These are phyloP conservation scores for Hibiscus trionum DNA, from an alignment of 345 rosid species.

Conservation along the genomic window DNA sequence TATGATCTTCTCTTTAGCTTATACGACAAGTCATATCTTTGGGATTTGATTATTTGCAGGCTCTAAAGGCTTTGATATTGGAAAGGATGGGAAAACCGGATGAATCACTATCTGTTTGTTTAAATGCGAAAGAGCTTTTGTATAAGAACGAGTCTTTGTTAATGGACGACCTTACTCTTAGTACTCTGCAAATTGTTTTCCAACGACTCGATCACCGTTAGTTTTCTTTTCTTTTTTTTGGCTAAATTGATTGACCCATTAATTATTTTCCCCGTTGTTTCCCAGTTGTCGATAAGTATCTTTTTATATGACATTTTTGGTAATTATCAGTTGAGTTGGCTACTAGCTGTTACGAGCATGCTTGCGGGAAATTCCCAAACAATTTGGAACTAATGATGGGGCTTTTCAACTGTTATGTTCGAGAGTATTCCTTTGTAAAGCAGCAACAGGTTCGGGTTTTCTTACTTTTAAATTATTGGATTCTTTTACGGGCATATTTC, in stretches of 20 bases:
- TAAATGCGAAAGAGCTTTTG: slow-evolving; percentile 67
- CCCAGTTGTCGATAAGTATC: background rate
- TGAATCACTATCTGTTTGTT: slow-evolving; percentile 60
- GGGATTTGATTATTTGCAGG: slow-evolving; percentile 27
- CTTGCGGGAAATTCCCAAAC: slow-evolving; percentile 66
- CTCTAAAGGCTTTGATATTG: slow-evolving; percentile 71
- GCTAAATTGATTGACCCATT: background rate
- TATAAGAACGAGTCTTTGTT: slow-evolving; percentile 57
- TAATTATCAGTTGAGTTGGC: slow-evolving; percentile 76
- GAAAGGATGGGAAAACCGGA: slow-evolving; percentile 88
- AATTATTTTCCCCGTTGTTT: background rate
- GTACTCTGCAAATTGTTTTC: slow-evolving; percentile 84
- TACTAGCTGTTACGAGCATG: slow-evolving; percentile 83
- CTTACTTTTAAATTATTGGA: background rate
- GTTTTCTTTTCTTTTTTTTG: slow-evolving; percentile 19
- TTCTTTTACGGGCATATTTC: background rate
- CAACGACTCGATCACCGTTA: slow-evolving; percentile 90
- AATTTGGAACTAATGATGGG: slow-evolving; percentile 94
- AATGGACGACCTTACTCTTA: slow-evolving; percentile 97
- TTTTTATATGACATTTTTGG: background rate
- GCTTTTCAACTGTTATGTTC: slow-evolving; percentile 92
- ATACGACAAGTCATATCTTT: background rate
- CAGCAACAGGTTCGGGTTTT: slow-evolving; percentile 80
- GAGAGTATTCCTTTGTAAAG: slow-evolving; percentile 86
- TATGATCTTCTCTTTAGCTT: background rate